Percentiles rank a stretch among this genome's conserved stretches.
phyloP scores from a whole-genome alignment of 345 rosid species.

The Noccaea caerulescens region DNA sequence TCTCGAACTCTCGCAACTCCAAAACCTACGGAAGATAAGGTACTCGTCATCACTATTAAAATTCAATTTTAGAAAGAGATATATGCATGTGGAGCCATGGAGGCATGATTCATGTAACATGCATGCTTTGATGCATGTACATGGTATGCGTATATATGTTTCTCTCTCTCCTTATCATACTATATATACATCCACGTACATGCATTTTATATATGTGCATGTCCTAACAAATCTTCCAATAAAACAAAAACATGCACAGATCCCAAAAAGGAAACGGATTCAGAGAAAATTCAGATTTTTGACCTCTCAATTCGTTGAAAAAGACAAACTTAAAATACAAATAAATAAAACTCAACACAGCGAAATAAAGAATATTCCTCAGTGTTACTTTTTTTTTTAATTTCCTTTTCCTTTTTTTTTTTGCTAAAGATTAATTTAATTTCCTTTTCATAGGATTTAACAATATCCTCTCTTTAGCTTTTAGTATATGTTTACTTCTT shows the following conservation, averaged over 20 bases:
- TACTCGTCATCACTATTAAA: constrained; percentile 38
- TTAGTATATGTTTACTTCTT: neutral
- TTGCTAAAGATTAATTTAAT: too few relatives aligned
- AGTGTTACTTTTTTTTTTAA: neutral
- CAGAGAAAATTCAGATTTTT: constrained; percentile 42
- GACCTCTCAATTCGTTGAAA: constrained; percentile 35
- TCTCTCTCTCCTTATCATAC: constrained; percentile 31
- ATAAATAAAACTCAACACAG: constrained; percentile 8
- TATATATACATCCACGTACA: constrained; percentile 44
- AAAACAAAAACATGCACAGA: constrained; percentile 43
- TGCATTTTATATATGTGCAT: constrained; percentile 37
- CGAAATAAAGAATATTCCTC: constrained; percentile 32
- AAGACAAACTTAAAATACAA: constrained; percentile 30
- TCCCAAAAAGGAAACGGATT: constrained; percentile 46
- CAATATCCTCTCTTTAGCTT: neutral
- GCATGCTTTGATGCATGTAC: constrained; percentile 33
- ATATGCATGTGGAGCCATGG: constrained; percentile 10
- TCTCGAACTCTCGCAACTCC: constrained; percentile 62
- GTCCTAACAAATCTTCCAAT: constrained; percentile 46
- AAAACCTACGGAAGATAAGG: constrained; percentile 78
- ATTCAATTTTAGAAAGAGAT: constrained; percentile 26
- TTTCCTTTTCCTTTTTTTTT: neutral
- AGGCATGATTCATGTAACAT: constrained; percentile 15
- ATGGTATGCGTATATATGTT: constrained; percentile 23
- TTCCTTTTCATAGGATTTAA: constrained; percentile 25